These are phyloP conservation scores for Cucurbita moschata DNA, from an alignment of 306 rosid genomes.

Conservation along the genomic window DNA sequence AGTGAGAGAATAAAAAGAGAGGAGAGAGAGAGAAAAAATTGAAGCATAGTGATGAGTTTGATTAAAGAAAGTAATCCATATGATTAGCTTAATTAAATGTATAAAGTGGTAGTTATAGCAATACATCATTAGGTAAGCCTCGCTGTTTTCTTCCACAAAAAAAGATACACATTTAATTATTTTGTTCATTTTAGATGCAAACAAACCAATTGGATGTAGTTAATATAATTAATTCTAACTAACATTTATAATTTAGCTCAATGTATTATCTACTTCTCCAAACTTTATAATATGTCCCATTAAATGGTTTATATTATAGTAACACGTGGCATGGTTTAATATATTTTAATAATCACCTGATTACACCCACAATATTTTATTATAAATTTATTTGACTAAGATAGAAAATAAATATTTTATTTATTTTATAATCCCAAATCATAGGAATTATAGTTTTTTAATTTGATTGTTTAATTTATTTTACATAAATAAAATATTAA, in stretches of 20 bases:
- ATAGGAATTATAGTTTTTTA: no score
- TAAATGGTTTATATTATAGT: background rate
- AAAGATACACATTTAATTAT: background rate
- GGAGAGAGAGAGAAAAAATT: background rate
- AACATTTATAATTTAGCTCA: background rate
- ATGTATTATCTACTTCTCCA: background rate
- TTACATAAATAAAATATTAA: no score
- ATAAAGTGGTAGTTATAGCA: constrained; percentile 6
- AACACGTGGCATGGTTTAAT: background rate
- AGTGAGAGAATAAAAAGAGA: background rate
- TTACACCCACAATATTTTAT: background rate
- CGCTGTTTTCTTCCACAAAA: background rate
- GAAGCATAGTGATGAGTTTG: background rate
- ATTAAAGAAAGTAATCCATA: background rate
- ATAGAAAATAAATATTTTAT: background rate
- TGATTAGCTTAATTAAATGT: background rate
- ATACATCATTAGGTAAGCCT: constrained; percentile 9
- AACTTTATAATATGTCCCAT: background rate
- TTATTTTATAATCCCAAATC: no score
- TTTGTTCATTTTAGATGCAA: background rate
- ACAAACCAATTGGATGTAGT: background rate
- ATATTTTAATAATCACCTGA: background rate
- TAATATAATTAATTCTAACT: background rate
- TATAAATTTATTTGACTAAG: background rate
- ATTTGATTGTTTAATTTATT: no score